Conservation (phyloP, 2,329 filamentous ascomycete species). For the Cytospora schulzeri region DNA sequence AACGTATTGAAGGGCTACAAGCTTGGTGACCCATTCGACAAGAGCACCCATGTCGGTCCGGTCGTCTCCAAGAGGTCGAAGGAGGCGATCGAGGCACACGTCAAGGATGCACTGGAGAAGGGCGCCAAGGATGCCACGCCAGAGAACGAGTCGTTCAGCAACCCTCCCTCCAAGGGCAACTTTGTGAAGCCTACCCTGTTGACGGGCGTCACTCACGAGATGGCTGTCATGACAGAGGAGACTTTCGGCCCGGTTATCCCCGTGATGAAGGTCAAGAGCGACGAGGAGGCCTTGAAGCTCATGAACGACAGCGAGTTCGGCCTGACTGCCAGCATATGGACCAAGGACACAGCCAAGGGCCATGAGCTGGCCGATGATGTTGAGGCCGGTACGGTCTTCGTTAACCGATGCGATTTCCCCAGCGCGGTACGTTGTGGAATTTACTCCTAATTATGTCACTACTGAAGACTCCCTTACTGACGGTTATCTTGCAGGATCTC, state of each 20-base stretch:
- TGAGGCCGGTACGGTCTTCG: constrained; percentile 93
- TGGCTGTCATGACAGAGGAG: constrained; percentile 90
- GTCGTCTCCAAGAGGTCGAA: constrained; percentile 82
- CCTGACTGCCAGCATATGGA: constrained; percentile 96
- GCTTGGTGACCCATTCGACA: constrained; percentile 83
- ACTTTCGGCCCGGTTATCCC: constrained; percentile 94
- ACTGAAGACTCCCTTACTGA: constrained; percentile 30
- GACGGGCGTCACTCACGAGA: constrained; percentile 75
- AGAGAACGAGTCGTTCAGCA: constrained; percentile 74
- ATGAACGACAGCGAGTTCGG: constrained; percentile 98
- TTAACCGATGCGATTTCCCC: constrained; percentile 91
- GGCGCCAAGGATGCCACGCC: constrained; percentile 86
- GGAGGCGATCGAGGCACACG: constrained; percentile 74
- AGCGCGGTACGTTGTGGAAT: constrained; percentile 67
- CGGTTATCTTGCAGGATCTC: constrained; percentile 63
- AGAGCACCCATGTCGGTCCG: constrained; percentile 80
- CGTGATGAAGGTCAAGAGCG: constrained; percentile 80
- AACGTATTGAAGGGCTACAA: constrained; percentile 80
- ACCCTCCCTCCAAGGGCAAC: constrained; percentile 76
- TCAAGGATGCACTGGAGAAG: constrained; percentile 79
- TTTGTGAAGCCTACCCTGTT: constrained; percentile 86
- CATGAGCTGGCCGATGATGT: constrained; percentile 77
- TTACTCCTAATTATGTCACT: constrained; percentile 19
- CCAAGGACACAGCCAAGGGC: constrained; percentile 77
- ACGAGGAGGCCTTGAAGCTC: constrained; percentile 76